Base-by-base conservation (phyloP, 2,329 filamentous ascomycete species). In the Hypoxylon sp. region DNA sequence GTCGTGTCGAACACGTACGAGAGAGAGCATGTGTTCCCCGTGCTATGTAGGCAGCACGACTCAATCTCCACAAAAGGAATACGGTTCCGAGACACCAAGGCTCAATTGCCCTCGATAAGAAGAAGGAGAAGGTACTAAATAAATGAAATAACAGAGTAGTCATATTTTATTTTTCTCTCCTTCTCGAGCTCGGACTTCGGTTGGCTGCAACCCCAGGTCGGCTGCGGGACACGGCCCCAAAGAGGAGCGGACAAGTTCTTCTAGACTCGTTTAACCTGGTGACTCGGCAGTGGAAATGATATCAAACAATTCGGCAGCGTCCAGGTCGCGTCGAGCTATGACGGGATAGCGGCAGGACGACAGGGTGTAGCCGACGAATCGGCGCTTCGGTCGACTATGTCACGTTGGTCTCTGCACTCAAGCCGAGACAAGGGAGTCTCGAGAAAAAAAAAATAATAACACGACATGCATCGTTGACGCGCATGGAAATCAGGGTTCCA, bases 21-120 rank as follows among this genome's bases (percentile, higher is more conserved):
- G 18, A 57, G 61, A 64, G n/a, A n/a, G n/a, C n/a, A n/a, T n/a
- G n/a, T 62, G 55, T 64, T 43, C 61, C 48, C 61, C 52, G n/a
- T n/a, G n/a, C n/a, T n/a, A n/a, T 43, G 52, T 64, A 58, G 55
- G 58, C 55, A 58, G 54, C 55, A 43, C 51, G 40, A 59, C 58
- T 29, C n/a, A 10, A 62, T 64, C 61, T 51, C 61, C 61, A 64
- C 61, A 64, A 62, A 62, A 62, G 55, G 55, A 56, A 59, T 64
- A 49, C 48, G 46, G 51, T 64, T 46, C 61, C 55, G 47, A 53
- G 48, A 54, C 48, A 41, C 47, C 38, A 48, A 56, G 41, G 38
- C 38, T 55, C 58, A 58, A 64, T 58, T 62, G 54, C 55, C 53
- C 17, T 27, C 29, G 43, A 38, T 46, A 9, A 20, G 37, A 23